Evolutionary conservation across 2,329 filamentous ascomycete species (phyloP).

Genomic region (Neonectria neomacrospora): DNA sequence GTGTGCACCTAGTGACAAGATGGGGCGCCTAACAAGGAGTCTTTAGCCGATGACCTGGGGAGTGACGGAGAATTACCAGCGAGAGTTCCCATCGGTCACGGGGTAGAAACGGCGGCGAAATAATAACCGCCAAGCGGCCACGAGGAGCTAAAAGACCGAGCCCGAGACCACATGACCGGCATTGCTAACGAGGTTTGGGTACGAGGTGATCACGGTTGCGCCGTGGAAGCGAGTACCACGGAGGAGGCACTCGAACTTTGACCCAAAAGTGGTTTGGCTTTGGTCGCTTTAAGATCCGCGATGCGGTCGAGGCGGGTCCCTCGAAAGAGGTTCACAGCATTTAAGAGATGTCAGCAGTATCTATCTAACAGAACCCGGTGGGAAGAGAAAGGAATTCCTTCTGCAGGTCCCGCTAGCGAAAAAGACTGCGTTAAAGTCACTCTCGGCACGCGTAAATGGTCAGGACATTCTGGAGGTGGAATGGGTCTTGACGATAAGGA

Average conservation of each 20-base stretch:
- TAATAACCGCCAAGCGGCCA: background rate
- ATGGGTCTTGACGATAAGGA: conserved; percentile 95
- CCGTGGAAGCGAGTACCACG: background rate
- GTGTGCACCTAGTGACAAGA: conserved; percentile 7
- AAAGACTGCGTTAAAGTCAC: conserved; percentile 77
- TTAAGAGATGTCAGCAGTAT: conserved; percentile 77
- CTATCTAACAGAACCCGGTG: conserved; percentile 97
- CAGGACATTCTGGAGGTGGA: conserved; percentile 78
- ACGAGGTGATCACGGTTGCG: conserved; percentile 2
- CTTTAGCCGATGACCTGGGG: conserved; percentile 24
- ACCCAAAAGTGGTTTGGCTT: background rate
- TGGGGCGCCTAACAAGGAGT: conserved; percentile 11
- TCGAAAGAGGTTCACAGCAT: conserved; percentile 1
- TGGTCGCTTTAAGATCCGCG: background rate
- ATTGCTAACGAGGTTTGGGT: background rate
- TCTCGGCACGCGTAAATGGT: conserved; percentile 95
- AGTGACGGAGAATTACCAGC: conserved; percentile 11
- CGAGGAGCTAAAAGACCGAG: background rate
- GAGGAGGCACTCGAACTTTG: background rate
- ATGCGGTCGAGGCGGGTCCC: background rate
- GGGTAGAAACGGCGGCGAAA: conserved; percentile 3
- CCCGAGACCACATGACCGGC: background rate
- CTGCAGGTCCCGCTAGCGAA: conserved; percentile 97
- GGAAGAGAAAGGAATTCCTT: conserved; percentile 47
- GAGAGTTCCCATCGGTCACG: conserved; percentile 9